phyloP scores from a whole-genome alignment of 2,329 filamentous ascomycete species.

The Mariannaea sp. region DNA sequence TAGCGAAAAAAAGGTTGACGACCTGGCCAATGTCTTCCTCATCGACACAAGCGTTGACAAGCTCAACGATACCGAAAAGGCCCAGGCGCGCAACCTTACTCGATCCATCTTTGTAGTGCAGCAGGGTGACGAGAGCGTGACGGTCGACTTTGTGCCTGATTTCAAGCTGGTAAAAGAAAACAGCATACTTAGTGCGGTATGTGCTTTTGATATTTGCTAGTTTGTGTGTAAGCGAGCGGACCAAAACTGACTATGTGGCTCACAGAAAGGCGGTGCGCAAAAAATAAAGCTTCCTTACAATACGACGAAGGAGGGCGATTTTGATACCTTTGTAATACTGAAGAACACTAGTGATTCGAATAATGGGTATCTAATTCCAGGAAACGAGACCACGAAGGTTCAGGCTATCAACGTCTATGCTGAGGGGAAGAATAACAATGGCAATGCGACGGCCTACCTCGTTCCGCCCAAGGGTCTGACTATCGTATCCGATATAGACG shows the following conservation, averaged over 20 bases:
- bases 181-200: constrained; percentile 53
- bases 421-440: constrained; percentile 63
- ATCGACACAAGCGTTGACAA: constrained; percentile 65
- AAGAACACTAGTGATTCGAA: constrained; percentile 58
- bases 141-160: constrained; percentile 60
- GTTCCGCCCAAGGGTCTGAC: constrained; percentile 73
- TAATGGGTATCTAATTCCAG: constrained; percentile 58
- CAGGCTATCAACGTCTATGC: constrained; percentile 73
- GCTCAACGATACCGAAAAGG: constrained; percentile 62
- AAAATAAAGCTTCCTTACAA: constrained; percentile 66
- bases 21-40: constrained; percentile 72
- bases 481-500: constrained; percentile 77
- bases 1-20: constrained; percentile 65
- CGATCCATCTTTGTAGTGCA: constrained; percentile 76
- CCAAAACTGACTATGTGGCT: background rate
- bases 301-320: constrained; percentile 72
- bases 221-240: background rate
- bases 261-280: constrained; percentile 61
- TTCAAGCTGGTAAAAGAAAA: constrained; percentile 56
- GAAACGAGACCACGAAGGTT: constrained; percentile 66
- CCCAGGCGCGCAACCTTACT: constrained; percentile 75
- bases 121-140: constrained; percentile 66
- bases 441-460: constrained; percentile 77
- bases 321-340: constrained; percentile 71
- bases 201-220: background rate